Percentiles rank a stretch among this genome's conserved stretches.
phyloP scores from a whole-genome alignment of 2,329 filamentous ascomycete species.

The Botrytis cinerea region DNA sequence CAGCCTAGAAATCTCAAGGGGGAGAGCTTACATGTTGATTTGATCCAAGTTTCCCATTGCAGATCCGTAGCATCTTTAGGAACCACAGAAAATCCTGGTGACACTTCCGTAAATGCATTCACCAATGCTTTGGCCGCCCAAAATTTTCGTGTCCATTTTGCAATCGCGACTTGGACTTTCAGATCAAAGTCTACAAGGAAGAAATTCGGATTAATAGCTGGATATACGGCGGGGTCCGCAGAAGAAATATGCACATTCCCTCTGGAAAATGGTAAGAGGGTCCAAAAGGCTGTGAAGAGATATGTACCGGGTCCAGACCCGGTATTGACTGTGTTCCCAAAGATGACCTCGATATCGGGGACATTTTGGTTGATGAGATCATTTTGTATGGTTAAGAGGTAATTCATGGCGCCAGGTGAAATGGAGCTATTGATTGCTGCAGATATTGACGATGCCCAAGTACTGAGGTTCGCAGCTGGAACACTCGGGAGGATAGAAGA shows the following conservation, averaged over 20 bases:
- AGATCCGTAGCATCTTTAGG: slow-evolving; percentile 26
- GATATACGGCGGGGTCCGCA: slow-evolving; percentile 42
- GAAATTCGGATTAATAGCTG: slow-evolving; percentile 48
- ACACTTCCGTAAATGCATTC: slow-evolving; percentile 16
- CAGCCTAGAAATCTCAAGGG: background rate
- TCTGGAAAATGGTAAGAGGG: slow-evolving; percentile 47
- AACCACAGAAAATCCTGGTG: slow-evolving; percentile 23
- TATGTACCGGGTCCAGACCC: slow-evolving; percentile 34
- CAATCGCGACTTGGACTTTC: slow-evolving; percentile 36
- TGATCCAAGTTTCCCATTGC: slow-evolving; percentile 26
- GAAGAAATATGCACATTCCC: slow-evolving; percentile 48
- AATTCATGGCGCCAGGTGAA: slow-evolving; percentile 42
- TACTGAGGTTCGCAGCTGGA: slow-evolving; percentile 7
- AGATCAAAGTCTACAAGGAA: slow-evolving; percentile 48
- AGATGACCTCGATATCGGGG: slow-evolving; percentile 51
- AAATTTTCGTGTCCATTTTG: slow-evolving; percentile 28
- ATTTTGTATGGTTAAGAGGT: slow-evolving; percentile 50
- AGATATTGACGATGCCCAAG: slow-evolving; percentile 24
- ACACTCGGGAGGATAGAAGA: slow-evolving; percentile 30
- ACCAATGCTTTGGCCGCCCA: slow-evolving; percentile 22
- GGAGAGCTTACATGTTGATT: slow-evolving; percentile 24
- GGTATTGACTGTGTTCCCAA: slow-evolving; percentile 31
- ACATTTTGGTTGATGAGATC: slow-evolving; percentile 50
- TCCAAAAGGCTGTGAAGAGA: slow-evolving; percentile 45
- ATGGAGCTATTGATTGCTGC: slow-evolving; percentile 36